Evolutionary conservation across 2,329 filamentous ascomycete genomes (phyloP).

Genomic region (Westerdykella sp.): DNA sequence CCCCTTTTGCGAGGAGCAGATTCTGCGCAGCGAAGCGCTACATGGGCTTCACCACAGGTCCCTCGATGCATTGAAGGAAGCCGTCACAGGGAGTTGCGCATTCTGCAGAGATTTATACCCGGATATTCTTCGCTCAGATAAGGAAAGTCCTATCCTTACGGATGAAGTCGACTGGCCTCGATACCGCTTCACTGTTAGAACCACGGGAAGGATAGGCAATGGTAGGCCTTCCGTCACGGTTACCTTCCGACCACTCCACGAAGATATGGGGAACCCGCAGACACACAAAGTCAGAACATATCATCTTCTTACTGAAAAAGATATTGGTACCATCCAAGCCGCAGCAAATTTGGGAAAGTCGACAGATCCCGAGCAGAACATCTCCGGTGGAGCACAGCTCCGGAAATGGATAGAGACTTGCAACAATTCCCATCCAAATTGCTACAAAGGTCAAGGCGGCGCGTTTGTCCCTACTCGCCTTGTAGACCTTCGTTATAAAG

Average conservation of each 20-base stretch:
- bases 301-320: conserved; percentile 13
- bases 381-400: conserved; percentile 3
- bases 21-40: neutral
- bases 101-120: neutral
- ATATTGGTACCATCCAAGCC: conserved; percentile 6
- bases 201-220: neutral
- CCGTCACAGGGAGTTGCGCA: neutral
- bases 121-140: neutral
- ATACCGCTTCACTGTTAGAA: neutral
- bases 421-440: conserved; percentile 11
- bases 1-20: neutral
- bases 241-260: neutral
- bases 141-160: no score
- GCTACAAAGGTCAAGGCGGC: conserved; percentile 7
- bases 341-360: conserved; percentile 6
- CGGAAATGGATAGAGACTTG: conserved; percentile 15
- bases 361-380: conserved; percentile 1
- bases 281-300: neutral
- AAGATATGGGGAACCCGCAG: neutral
- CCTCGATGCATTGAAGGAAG: neutral
- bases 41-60: neutral
- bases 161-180: neutral
- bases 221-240: neutral
- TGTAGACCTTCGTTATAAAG: conserved; percentile 9
- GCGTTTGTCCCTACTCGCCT: conserved; percentile 19